Conservation (phyloP, 2,329 filamentous ascomycete species). For the Colletotrichum caudatum region DNA sequence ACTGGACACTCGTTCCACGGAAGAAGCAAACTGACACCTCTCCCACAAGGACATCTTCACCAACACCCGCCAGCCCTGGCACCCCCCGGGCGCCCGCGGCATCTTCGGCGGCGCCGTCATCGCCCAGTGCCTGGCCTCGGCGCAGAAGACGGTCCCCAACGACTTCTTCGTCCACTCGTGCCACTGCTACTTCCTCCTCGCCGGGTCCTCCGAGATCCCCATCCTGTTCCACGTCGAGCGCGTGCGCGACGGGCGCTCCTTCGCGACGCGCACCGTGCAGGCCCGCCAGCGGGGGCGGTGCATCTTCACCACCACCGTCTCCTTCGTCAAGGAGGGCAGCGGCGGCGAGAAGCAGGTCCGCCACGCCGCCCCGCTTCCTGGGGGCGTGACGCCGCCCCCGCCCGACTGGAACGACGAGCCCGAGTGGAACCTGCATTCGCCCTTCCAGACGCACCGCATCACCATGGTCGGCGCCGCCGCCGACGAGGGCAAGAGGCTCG, state of each 20-base stretch:
- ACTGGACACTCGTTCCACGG: background rate
- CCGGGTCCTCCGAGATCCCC: constrained; percentile 85
- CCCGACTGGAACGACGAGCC: constrained; percentile 57
- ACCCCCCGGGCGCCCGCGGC: constrained; percentile 89
- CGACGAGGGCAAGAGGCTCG: constrained; percentile 61
- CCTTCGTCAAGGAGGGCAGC: constrained; percentile 78
- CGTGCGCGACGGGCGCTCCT: constrained; percentile 89
- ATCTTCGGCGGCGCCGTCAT: constrained; percentile 96
- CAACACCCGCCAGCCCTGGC: constrained; percentile 92
- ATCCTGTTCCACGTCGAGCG: constrained; percentile 96
- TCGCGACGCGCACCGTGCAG: constrained; percentile 94
- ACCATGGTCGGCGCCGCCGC: constrained; percentile 55
- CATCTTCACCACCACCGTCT: constrained; percentile 96
- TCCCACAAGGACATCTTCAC: constrained; percentile 86
- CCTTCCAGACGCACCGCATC: constrained; percentile 61
- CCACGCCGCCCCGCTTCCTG: constrained; percentile 74
- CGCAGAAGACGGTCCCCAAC: constrained; percentile 84
- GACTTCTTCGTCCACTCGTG: constrained; percentile 92
- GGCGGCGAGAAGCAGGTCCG: constrained; percentile 66
- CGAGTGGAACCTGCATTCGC: constrained; percentile 62
- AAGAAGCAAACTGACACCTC: constrained; percentile 3
- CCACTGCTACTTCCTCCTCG: constrained; percentile 99
- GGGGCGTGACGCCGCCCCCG: constrained; percentile 52
- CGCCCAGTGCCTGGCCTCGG: constrained; percentile 88
- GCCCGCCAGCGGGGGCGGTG: constrained; percentile 87